Evolutionary conservation across 106 monocot species (phyloP).

Genomic region (Acorus calamus): DNA sequence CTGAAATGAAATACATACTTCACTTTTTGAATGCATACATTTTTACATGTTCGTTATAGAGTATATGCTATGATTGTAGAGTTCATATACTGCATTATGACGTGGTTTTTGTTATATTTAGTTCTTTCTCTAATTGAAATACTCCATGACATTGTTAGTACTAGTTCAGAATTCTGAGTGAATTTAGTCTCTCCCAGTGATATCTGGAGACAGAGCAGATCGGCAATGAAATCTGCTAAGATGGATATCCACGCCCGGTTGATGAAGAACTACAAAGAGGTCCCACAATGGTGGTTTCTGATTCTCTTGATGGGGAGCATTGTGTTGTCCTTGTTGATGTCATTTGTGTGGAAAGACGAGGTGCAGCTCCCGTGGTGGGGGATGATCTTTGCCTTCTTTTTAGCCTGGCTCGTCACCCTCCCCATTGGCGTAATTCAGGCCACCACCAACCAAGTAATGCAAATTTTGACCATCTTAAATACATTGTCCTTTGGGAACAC

Average conservation of each 20-base stretch:
- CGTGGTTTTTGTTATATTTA: not conserved
- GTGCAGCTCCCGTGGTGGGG: conserved; percentile 98
- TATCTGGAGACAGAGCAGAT: conserved; percentile 81
- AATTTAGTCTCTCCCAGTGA: conserved; percentile 20
- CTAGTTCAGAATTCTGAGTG: no score
- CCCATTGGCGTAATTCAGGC: conserved; percentile 90
- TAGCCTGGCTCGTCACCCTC: conserved; percentile 77
- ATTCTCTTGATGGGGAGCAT: conserved; percentile 55
- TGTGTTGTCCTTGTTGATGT: conserved; percentile 52
- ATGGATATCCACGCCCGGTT: conserved; percentile 65
- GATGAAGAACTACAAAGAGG: conserved; percentile 79
- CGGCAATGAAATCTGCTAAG: conserved; percentile 50
- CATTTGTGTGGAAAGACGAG: conserved; percentile 60
- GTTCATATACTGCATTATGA: no score
- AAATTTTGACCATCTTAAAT: not conserved
- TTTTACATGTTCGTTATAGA: no score
- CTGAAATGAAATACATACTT: no score
- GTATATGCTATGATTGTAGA: no score
- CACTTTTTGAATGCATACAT: no score
- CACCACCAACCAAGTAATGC: conserved; percentile 77
- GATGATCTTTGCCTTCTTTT: conserved; percentile 67
- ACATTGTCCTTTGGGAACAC: not conserved
- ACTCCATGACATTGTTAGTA: not conserved
- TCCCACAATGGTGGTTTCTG: conserved; percentile 90
- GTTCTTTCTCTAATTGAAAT: not conserved